phyloP scores from a whole-genome alignment of 192 early-diverging fungal species.

The Backusella liffmaniae region DNA sequence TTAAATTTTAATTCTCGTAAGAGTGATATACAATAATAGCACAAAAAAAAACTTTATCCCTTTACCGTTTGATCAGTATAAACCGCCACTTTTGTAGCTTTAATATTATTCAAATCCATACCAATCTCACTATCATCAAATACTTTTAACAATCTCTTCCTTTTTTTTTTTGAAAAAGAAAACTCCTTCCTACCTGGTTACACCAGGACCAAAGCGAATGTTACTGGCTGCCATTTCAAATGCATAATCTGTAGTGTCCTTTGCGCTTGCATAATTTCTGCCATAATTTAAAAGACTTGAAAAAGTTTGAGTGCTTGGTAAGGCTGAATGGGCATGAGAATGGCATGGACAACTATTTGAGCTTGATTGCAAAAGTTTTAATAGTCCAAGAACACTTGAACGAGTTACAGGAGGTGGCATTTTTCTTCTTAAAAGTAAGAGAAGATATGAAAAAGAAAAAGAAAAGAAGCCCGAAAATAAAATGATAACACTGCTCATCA shows the following conservation, averaged over 20 bases:
- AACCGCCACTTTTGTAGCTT: constrained; percentile 80
- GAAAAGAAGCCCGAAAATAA: neutral
- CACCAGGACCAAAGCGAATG: constrained; percentile 83
- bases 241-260: constrained; percentile 60
- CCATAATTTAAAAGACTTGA: constrained; percentile 32
- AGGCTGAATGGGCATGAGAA: constrained; percentile 30
- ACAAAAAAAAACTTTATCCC: neutral
- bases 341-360: constrained; percentile 37
- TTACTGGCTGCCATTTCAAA: constrained; percentile 89
- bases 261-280: constrained; percentile 35
- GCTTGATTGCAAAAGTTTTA: constrained; percentile 26
- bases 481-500: neutral
- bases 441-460: neutral
- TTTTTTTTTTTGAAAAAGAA: neutral
- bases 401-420: constrained; percentile 38
- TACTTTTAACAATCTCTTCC: neutral
- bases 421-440: neutral
- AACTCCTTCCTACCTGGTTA: constrained; percentile 51
- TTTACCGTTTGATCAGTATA: constrained; percentile 76
- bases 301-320: constrained; percentile 17
- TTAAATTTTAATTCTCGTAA: neutral
- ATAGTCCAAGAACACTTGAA: constrained; percentile 29
- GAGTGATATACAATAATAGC: neutral
- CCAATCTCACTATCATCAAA: constrained; percentile 65
- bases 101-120: constrained; percentile 77